phyloP scores from a whole-genome alignment of 2,329 filamentous ascomycete genomes.

The Aspergillus terreus region DNA sequence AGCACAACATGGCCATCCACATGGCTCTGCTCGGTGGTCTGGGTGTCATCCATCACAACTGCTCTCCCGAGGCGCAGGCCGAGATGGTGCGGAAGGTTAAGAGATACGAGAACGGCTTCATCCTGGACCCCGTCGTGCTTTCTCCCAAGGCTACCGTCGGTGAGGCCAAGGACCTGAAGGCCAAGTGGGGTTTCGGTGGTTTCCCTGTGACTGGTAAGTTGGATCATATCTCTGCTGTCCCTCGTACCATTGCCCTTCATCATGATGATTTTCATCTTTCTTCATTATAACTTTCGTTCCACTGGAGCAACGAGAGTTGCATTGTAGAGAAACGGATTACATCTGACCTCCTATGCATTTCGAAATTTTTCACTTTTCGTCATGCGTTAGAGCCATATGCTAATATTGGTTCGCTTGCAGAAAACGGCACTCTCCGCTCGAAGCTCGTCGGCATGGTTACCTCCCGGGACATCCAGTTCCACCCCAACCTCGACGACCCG shows the following conservation, averaged over 20 bases:
- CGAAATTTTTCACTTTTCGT: background rate
- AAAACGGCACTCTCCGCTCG: conserved; percentile 86
- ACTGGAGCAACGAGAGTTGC: conserved; percentile 86
- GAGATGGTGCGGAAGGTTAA: conserved; percentile 99
- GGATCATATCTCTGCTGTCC: conserved; percentile 14
- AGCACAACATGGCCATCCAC: conserved; percentile 99
- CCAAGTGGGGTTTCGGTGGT: conserved; percentile 97
- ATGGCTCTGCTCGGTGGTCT: conserved; percentile 57
- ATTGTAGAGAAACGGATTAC: conserved; percentile 69
- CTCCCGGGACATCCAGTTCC: conserved; percentile 96
- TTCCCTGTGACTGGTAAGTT: conserved; percentile 96
- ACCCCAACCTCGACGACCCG: conserved; percentile 66
- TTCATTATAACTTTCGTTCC: conserved; percentile 99
- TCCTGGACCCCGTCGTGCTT: conserved; percentile 91
- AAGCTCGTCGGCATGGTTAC: conserved; percentile 98
- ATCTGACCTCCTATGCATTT: conserved; percentile 40
- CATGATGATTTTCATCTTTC: conserved; percentile 69
- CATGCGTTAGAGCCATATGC: conserved; percentile 5
- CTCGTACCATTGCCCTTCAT: conserved; percentile 9
- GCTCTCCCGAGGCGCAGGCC: conserved; percentile 92
- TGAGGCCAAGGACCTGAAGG: conserved; percentile 87
- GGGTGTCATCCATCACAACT: conserved; percentile 98
- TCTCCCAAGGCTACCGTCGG: conserved; percentile 81
- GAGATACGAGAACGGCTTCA: conserved; percentile 99
- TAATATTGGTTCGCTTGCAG: conserved; percentile 47